Evolutionary conservation across 495 filamentous ascomycete genomes (phyloP), one percentile per base, ranked within the genome.

Genomic region (Podospora comata): DNA sequence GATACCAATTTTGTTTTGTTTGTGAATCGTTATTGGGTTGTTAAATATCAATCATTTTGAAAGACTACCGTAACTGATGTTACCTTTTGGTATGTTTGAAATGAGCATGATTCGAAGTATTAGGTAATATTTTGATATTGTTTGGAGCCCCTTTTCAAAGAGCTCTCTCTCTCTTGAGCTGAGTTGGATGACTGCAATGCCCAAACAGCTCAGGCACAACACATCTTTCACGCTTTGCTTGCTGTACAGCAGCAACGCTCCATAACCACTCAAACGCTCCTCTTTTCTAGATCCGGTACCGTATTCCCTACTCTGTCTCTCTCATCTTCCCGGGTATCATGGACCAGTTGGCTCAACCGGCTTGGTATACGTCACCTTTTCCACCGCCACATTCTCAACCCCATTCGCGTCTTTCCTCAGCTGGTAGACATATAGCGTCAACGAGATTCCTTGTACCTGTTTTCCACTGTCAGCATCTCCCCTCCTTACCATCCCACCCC

Each of bases 341-440:
- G 80, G 78, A 13, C 76, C 75, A 23, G 81, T 79, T 27, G 82
- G 82, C 68, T 83, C 81, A 65, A 86, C 84, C 26, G 91, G 91
- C 82, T 97, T 98, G 73, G 96, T 92, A 78, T 93, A 99, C 48
- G 92, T 96, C 55, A 99, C 93, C 83, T 98, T 98, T 79, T 99
- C 95, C 55, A 99, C 95, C 30, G 90, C 91, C 18, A 99, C 96
- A 67, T 90, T 96, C 78, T 97, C 94, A 15, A 86, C 87, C 1
- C 95, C 96, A 69, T 93, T 92, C 66, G 85, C 89, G 74, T 97
- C 94, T 73, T 90, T 96, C 77, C 92, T 90, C 60, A 98, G 80
- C 75, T 99, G 95, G 80, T 99, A 99, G 65, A 99, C 95, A 76
- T 99, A 98, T 60, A 99, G 84, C 67, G 97, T 94, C 53, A 99